Evolutionary conservation across 164 flowering plant species (phyloP), one percentile per base, ranked within the genome.

Genomic region (Tinospora cordifolia): DNA sequence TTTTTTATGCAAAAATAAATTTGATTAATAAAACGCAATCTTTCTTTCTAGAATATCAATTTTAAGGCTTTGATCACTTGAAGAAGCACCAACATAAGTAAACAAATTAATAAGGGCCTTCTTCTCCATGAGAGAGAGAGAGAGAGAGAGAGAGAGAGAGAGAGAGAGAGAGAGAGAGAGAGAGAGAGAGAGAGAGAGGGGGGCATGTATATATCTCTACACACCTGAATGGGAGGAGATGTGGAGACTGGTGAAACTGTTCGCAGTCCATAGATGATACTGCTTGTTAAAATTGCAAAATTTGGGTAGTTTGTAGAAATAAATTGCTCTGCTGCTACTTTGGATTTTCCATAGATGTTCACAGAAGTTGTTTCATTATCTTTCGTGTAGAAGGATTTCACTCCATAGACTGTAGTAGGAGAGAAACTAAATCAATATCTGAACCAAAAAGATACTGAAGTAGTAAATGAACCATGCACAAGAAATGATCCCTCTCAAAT

Each of bases 231-330:
- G 36, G 97, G 98, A 77, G 91, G 96, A 73, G 94, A 86, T 75
- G 88, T 91, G 41, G 89, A 78, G 72, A 93, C 84, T 34, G 97
- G 97, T 38, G 93, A 86, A 60, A 91, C 54, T 7, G 92, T 83
- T 73, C 90, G 94, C 25, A 93, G 94, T 26, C 98, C 98, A 78
- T 78, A 84, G 51, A 93, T 91, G 68, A 93, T 91, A 78, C 98
- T 93, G 82, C 97, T 90, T 82, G 97, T 91, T 80, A 93, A 77
- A 74, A 93, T 90, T 67, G 90, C 98, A 82, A 68, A 93, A 78
- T 83, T 91, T 38, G 85, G 69, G 73, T 83, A 91, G 73, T 81
- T 87, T 38, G 81, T 74, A 62, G 75, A 75, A 66, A 93, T 79
- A 57, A 79, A 83, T 74, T 87, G 76, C 83, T 93, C 98, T 47